These are phyloP conservation scores for Aspergillus alliaceus DNA, from an alignment of 2,329 filamentous ascomycete genomes.

Conservation along the genomic window DNA sequence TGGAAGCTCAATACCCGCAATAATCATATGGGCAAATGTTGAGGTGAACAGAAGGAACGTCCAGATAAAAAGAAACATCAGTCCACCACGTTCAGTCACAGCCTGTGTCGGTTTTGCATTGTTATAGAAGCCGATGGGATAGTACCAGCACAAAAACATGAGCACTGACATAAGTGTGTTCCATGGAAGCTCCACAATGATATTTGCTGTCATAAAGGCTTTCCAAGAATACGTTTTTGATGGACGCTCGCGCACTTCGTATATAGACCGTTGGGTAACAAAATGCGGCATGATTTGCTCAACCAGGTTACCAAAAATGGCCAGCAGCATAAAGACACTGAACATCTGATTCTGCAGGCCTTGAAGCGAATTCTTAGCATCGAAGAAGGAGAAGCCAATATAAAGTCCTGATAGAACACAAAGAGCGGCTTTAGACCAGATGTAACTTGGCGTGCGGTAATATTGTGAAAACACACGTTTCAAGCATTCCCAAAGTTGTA, in stretches of 20 bases:
- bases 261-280: slow-evolving; percentile 57
- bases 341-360: slow-evolving; percentile 90
- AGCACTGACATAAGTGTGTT: slow-evolving; percentile 63
- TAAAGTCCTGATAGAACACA: slow-evolving; percentile 68
- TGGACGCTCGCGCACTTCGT: slow-evolving; percentile 60
- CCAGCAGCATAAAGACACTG: slow-evolving; percentile 78
- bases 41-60: slow-evolving; percentile 69
- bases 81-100: slow-evolving; percentile 55
- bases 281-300: slow-evolving; percentile 60
- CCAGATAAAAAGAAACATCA: slow-evolving; percentile 65
- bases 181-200: slow-evolving; percentile 70
- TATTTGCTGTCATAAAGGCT: slow-evolving; percentile 68
- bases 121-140: slow-evolving; percentile 53
- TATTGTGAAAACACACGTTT: slow-evolving; percentile 83
- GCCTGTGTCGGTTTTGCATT: slow-evolving; percentile 39
- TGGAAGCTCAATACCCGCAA: slow-evolving; percentile 67
- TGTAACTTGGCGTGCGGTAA: slow-evolving; percentile 85
- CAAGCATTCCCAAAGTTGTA: slow-evolving; percentile 67
- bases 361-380: slow-evolving; percentile 70
- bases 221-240: slow-evolving; percentile 74
- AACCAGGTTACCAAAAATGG: slow-evolving; percentile 65
- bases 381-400: slow-evolving; percentile 80
- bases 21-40: slow-evolving; percentile 71
- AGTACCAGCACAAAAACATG: slow-evolving; percentile 67
- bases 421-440: slow-evolving; percentile 76